phyloP scores from a whole-genome alignment of 306 rosid species.

The Gleditsia sinensis region DNA sequence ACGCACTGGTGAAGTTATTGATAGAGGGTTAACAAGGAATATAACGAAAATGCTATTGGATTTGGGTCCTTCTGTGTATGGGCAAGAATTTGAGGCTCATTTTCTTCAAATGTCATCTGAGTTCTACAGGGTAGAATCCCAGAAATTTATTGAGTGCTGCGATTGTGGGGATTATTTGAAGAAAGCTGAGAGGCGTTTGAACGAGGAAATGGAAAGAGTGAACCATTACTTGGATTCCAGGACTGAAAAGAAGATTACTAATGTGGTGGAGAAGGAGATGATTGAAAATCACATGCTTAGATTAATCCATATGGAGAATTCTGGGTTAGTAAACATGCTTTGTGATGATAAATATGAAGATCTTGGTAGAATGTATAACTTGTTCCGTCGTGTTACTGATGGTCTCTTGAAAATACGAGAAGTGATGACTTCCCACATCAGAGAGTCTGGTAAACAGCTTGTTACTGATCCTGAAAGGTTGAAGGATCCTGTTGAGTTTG shows the following conservation, averaged over 20 bases:
- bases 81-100: constrained; percentile 77
- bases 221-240: constrained; percentile 82
- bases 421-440: constrained; percentile 87
- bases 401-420: constrained; percentile 76
- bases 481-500: constrained; percentile 95
- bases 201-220: constrained; percentile 94
- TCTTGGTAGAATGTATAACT: constrained; percentile 82
- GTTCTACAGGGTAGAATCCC: constrained; percentile 84
- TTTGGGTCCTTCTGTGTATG: constrained; percentile 86
- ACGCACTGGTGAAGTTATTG: constrained; percentile 85
- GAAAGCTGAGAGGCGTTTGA: constrained; percentile 88
- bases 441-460: constrained; percentile 86
- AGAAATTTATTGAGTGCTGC: constrained; percentile 79
- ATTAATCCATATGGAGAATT: constrained; percentile 89
- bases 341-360: constrained; percentile 87
- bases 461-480: constrained; percentile 88
- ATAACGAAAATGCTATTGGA: constrained; percentile 88
- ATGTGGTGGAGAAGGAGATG: constrained; percentile 91
- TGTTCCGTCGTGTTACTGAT: constrained; percentile 78
- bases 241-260: constrained; percentile 79
- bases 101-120: constrained; percentile 83
- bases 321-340: constrained; percentile 89
- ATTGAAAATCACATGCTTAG: constrained; percentile 89
- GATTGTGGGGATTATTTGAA: constrained; percentile 94
- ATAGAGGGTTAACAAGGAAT: constrained; percentile 85